Percentiles rank a stretch among this genome's conserved stretches.
Conservation (phyloP, 345 rosid genomes). For the Erucastrum elatum region DNA sequence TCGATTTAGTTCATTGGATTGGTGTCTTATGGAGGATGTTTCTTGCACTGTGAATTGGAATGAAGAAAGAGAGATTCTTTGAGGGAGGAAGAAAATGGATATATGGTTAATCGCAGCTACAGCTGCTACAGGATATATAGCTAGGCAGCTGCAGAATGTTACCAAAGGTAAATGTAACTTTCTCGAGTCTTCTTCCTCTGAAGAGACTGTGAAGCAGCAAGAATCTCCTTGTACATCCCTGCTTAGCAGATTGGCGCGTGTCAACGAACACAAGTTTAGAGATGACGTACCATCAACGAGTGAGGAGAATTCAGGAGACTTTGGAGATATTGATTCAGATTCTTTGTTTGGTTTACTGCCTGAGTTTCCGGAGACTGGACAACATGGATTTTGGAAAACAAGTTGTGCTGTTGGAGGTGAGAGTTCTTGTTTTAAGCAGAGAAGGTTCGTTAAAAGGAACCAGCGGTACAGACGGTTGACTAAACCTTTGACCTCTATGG, state of each 20-base stretch:
- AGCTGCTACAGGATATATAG: conserved; percentile 76
- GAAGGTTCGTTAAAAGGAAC: conserved; percentile 47
- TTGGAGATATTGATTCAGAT: conserved; percentile 36
- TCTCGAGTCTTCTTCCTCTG: conserved; percentile 29
- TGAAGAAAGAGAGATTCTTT: conserved; percentile 13
- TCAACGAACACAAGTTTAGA: conserved; percentile 14
- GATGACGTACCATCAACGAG: conserved; percentile 44
- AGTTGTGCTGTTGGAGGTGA: conserved; percentile 17
- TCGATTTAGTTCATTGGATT: conserved; percentile 9
- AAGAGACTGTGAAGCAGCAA: conserved; percentile 25
- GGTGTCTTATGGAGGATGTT: conserved; percentile 21
- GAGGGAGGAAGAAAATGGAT: conserved; percentile 52
- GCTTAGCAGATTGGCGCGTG: conserved; percentile 22
- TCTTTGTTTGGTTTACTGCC: conserved; percentile 33
- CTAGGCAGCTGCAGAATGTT: conserved; percentile 55
- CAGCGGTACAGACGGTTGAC: conserved; percentile 29
- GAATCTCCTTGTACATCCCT: conserved; percentile 31
- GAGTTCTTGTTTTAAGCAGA: conserved; percentile 41
- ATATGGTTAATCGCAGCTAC: conserved; percentile 72
- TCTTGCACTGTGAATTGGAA: conserved; percentile 5
- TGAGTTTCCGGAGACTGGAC: conserved; percentile 17
- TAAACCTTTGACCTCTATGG: conserved; percentile 66
- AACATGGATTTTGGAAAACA: conserved; percentile 6
- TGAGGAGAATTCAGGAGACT: conserved; percentile 33
- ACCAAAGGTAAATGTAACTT: conserved; percentile 40